A percentile compares a stretch with the other conserved stretches of the same genome.
Conservation (phyloP, 371 early-diverging fungal genomes). For the Agmasoma carcini region DNA sequence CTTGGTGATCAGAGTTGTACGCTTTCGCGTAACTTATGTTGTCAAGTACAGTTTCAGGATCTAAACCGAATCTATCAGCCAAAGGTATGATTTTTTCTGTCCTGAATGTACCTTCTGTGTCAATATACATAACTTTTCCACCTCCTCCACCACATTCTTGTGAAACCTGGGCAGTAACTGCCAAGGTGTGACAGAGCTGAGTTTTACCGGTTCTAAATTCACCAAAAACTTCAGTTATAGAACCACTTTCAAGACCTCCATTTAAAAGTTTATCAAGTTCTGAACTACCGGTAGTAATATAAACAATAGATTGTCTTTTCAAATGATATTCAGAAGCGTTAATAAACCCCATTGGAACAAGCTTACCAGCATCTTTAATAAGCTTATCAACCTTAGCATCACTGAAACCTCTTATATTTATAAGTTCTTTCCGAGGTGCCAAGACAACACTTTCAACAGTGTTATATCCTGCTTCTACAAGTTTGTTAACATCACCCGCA, state of each 20-base stretch:
- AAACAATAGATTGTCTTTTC: conserved; percentile 66
- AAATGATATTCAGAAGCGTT: conserved; percentile 82
- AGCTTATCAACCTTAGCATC: conserved; percentile 93
- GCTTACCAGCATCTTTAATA: conserved; percentile 74
- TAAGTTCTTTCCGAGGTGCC: conserved; percentile 75
- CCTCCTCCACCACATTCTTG: conserved; percentile 71
- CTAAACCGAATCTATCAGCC: conserved; percentile 73
- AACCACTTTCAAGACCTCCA: conserved; percentile 89
- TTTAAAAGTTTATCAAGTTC: conserved; percentile 84
- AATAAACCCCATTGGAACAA: conserved; percentile 87
- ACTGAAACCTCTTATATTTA: conserved; percentile 84
- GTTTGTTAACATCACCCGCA: conserved; percentile 65
- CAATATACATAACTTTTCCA: conserved; percentile 90
- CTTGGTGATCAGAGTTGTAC: conserved; percentile 90
- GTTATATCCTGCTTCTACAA: conserved; percentile 73
- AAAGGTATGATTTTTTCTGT: conserved; percentile 73
- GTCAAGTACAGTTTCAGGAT: conserved; percentile 71
- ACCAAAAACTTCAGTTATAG: conserved; percentile 96
- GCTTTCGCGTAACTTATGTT: conserved; percentile 90
- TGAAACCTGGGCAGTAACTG: conserved; percentile 87
- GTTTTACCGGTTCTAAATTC: conserved; percentile 98
- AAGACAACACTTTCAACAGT: conserved; percentile 87
- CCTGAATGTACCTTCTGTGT: conserved; percentile 95
- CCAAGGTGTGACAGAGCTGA: conserved; percentile 88
- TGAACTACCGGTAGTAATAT: conserved; percentile 77